phyloP scores from a whole-genome alignment of 2,329 filamentous ascomycete genomes.

The Fusarium drepaniforme region DNA sequence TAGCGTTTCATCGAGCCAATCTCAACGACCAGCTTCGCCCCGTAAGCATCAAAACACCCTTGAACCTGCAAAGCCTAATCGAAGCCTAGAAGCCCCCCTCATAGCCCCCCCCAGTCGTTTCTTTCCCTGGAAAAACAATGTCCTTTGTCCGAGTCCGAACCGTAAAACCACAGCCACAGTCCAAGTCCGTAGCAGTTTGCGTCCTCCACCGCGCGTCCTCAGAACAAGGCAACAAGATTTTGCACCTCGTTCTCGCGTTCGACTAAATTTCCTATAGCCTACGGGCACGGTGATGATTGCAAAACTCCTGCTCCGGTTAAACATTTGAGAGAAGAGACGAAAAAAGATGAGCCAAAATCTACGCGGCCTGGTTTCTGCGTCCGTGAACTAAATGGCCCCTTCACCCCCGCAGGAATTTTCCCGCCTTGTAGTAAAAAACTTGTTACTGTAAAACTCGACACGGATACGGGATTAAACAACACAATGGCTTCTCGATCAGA shows the following conservation, averaged over 20 bases:
- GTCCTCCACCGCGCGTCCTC: neutral
- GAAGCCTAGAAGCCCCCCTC: neutral
- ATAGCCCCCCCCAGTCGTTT: neutral
- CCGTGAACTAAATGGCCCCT: neutral
- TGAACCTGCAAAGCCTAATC: neutral
- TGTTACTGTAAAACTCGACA: neutral
- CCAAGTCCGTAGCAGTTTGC: neutral
- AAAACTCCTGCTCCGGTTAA: neutral
- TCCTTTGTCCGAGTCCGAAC: neutral
- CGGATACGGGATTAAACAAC: neutral
- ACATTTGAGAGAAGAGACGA: neutral
- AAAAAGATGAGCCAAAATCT: neutral
- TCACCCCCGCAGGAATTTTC: slow-evolving; percentile 13
- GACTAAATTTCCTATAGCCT: neutral
- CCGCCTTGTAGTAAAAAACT: neutral
- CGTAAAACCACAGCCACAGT: neutral
- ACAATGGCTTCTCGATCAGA: slow-evolving; percentile 28
- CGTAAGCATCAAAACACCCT: neutral
- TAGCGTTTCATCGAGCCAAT: neutral
- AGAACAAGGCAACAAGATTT: neutral
- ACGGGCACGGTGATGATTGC: slow-evolving; percentile 1
- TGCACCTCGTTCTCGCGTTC: neutral
- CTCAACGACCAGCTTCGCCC: neutral
- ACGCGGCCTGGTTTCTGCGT: neutral
- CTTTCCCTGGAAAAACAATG: neutral